These are phyloP conservation scores for Hyphopichia burtonii DNA, from an alignment of 1,139 yeast genomes.

Conservation along the genomic window DNA sequence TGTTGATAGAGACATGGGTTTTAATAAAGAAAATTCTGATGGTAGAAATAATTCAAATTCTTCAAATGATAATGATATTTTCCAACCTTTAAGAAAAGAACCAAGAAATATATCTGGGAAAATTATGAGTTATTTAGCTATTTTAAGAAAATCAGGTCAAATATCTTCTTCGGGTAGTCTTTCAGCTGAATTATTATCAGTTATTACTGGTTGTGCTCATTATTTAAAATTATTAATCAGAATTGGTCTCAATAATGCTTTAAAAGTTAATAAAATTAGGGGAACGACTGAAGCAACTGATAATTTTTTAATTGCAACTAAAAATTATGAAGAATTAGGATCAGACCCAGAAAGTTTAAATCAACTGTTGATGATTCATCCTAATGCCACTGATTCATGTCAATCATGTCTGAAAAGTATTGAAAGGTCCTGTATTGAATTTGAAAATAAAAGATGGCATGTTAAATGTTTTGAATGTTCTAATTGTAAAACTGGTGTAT, in stretches of 20 bases:
- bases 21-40: background rate
- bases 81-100: constrained; percentile 55
- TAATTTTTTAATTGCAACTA: constrained; percentile 50
- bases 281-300: constrained; percentile 65
- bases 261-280: constrained; percentile 60
- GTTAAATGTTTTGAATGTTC: constrained; percentile 66
- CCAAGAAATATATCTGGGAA: constrained; percentile 88
- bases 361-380: constrained; percentile 42
- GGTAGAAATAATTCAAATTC: constrained; percentile 3
- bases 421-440: constrained; percentile 74
- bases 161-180: constrained; percentile 58
- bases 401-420: constrained; percentile 68
- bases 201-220: constrained; percentile 92
- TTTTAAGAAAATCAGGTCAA: constrained; percentile 57
- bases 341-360: constrained; percentile 25
- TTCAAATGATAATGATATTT: constrained; percentile 12
- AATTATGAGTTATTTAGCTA: constrained; percentile 72
- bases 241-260: constrained; percentile 73
- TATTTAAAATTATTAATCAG: constrained; percentile 83
- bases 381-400: constrained; percentile 79
- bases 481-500: constrained; percentile 39
- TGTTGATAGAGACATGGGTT: background rate
- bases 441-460: constrained; percentile 78
- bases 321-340: constrained; percentile 24
- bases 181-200: constrained; percentile 60